These are phyloP conservation scores for Phyllosticta citrichinensis DNA, from an alignment of 2,329 filamentous ascomycete species.

Conservation along the genomic window DNA sequence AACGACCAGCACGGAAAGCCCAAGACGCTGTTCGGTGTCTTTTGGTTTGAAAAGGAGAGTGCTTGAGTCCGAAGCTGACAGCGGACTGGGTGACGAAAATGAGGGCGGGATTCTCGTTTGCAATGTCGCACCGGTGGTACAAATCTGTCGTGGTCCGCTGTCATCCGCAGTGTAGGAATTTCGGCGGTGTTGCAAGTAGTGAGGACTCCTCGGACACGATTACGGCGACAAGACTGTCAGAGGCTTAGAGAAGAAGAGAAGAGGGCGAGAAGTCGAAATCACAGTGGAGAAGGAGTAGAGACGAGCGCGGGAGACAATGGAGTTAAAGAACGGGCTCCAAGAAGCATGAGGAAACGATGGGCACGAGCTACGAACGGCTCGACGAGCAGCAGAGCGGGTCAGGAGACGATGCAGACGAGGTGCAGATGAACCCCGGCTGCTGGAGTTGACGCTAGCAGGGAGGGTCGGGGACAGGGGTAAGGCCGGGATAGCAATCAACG, in stretches of 20 bases:
- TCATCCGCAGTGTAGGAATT: neutral
- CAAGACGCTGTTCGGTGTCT: neutral
- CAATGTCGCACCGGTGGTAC: neutral
- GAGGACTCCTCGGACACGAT: neutral
- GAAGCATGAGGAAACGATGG: neutral
- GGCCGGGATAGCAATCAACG: neutral
- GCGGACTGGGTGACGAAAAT: neutral
- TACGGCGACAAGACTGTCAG: neutral
- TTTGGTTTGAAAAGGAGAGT: neutral
- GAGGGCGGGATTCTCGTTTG: neutral
- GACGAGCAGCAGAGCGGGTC: neutral
- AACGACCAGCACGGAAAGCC: constrained; percentile 1
- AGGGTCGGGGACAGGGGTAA: neutral
- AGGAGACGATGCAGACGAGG: neutral
- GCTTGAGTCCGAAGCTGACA: neutral
- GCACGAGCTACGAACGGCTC: neutral
- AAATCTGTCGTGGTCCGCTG: neutral
- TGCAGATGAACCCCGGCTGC: neutral
- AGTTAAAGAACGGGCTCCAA: neutral
- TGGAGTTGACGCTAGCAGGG: neutral
- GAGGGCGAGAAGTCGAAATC: neutral
- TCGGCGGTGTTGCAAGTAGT: neutral
- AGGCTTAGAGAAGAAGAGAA: neutral
- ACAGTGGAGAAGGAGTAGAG: neutral
- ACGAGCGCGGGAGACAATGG: neutral